These are phyloP conservation scores for Pisolithus orientalis DNA, from an alignment of 768 basidiomycete genomes.

Conservation along the genomic window DNA sequence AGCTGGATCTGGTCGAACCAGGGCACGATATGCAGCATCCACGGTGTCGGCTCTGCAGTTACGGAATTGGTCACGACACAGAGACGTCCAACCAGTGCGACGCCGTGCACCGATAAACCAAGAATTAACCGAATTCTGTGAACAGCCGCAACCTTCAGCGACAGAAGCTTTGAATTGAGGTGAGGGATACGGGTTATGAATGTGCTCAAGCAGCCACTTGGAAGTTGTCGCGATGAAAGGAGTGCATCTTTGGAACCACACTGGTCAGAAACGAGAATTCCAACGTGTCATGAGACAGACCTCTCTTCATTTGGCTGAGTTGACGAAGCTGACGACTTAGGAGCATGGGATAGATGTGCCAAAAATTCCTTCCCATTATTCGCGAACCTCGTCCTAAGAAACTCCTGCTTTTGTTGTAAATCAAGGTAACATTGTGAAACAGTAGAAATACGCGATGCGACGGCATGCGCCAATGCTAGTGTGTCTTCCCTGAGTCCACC, in stretches of 20 bases:
- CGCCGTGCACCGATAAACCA: slow-evolving; percentile 47
- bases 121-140: slow-evolving; percentile 28
- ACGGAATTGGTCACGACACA: slow-evolving; percentile 27
- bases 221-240: slow-evolving; percentile 18
- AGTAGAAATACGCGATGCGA: too few relatives aligned
- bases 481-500: too few relatives aligned
- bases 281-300: too few relatives aligned
- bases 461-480: too few relatives aligned
- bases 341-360: too few relatives aligned
- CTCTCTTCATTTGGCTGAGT: too few relatives aligned
- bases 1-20: slow-evolving; percentile 12
- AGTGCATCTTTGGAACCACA: background rate
- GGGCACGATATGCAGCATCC: slow-evolving; percentile 22
- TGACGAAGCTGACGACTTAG: too few relatives aligned
- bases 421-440: too few relatives aligned
- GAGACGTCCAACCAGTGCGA: slow-evolving; percentile 46
- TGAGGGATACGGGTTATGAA: slow-evolving; percentile 50
- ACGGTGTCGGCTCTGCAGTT: slow-evolving; percentile 18
- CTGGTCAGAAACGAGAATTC: too few relatives aligned
- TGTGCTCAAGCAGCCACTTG: slow-evolving; percentile 38
- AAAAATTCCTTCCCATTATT: too few relatives aligned
- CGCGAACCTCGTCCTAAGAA: too few relatives aligned
- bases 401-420: too few relatives aligned
- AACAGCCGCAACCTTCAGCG: slow-evolving; percentile 16
- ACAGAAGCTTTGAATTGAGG: slow-evolving; percentile 23